Conservation (phyloP, 306 rosid genomes). For the Lotus japonicus region DNA sequence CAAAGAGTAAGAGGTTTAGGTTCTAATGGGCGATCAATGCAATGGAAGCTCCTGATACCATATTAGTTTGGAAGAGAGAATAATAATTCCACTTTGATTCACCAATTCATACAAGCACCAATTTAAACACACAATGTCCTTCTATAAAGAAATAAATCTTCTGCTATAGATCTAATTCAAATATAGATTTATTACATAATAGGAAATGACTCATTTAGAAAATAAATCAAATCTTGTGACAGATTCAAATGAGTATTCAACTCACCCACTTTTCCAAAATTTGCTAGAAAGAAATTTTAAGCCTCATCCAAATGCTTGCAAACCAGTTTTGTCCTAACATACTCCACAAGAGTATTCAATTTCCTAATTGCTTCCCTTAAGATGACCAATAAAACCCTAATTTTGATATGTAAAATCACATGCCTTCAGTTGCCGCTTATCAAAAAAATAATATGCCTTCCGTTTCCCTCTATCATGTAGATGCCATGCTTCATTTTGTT, state of each 20-base stretch:
- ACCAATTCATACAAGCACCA: too few relatives aligned
- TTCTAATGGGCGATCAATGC: too few relatives aligned
- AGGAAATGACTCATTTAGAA: constrained; percentile 18
- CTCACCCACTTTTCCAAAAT: background rate
- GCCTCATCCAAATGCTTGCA: background rate
- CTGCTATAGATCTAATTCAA: too few relatives aligned
- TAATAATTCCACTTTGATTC: too few relatives aligned
- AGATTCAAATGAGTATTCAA: background rate
- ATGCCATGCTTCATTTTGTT: background rate
- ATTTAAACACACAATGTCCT: too few relatives aligned
- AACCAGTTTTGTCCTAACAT: background rate
- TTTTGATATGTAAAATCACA: background rate
- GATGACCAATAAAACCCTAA: background rate
- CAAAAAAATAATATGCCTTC: too few relatives aligned
- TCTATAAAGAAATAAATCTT: too few relatives aligned
- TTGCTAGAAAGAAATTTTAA: background rate
- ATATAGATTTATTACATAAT: background rate
- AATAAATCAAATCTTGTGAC: background rate
- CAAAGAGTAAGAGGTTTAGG: too few relatives aligned
- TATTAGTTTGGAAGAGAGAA: too few relatives aligned
- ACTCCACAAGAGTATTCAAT: background rate
- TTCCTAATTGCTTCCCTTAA: background rate
- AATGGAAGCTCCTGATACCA: too few relatives aligned
- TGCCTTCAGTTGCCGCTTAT: too few relatives aligned
- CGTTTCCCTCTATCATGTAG: background rate